Conservation (phyloP, 352 stramenopile species). For the Phytophthora macrochlamydospora region DNA sequence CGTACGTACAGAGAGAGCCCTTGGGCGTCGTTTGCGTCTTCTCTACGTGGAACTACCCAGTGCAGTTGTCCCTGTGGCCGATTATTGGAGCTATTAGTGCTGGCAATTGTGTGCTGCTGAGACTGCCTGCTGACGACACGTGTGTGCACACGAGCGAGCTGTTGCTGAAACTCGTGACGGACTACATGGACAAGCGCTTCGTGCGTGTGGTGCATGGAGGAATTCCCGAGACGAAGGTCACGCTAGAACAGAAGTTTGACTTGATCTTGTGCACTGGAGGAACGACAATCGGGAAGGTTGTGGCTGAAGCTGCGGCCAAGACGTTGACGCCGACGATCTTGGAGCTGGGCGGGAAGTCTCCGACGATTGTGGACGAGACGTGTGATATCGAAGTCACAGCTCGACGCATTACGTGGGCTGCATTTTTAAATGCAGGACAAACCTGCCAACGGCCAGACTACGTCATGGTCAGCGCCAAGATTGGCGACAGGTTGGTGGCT, state of each 20-base stretch:
- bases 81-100: slow-evolving; percentile 84
- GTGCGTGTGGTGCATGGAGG: slow-evolving; percentile 84
- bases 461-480: slow-evolving; percentile 82
- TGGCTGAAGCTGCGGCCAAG: slow-evolving; percentile 90
- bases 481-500: slow-evolving; percentile 62
- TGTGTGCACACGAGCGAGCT: slow-evolving; percentile 52
- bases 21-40: slow-evolving; percentile 88
- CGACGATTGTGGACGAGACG: slow-evolving; percentile 81
- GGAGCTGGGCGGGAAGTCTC: slow-evolving; percentile 95
- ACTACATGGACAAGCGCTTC: slow-evolving; percentile 68
- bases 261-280: slow-evolving; percentile 81
- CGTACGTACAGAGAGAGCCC: slow-evolving; percentile 67
- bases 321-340: slow-evolving; percentile 93
- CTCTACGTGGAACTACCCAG: slow-evolving; percentile 91
- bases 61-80: slow-evolving; percentile 76
- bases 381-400: slow-evolving; percentile 62
- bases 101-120: slow-evolving; percentile 93
- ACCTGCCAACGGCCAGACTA: slow-evolving; percentile 95
- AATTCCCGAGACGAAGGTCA: slow-evolving; percentile 65
- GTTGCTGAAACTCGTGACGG: slow-evolving; percentile 49
- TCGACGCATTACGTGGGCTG: slow-evolving; percentile 82
- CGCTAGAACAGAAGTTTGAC: slow-evolving; percentile 78
- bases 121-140: slow-evolving; percentile 87
- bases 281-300: slow-evolving; percentile 83
- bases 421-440: slow-evolving; percentile 93